Conservation (phyloP, 495 filamentous ascomycete species). For the Bathelium albidoporum region DNA sequence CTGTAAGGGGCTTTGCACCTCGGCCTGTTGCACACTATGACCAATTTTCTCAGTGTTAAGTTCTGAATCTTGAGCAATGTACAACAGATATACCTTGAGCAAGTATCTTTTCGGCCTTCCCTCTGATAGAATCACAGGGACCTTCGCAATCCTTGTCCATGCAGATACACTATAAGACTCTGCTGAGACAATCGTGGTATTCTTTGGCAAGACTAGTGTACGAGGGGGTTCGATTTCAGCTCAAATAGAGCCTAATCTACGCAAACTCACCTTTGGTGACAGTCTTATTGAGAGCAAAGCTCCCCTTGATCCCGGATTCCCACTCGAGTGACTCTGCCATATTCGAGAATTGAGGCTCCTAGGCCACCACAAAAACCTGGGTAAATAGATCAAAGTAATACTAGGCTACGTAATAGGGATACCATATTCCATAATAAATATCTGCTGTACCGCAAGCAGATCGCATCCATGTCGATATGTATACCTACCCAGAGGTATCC, state of each 20-base stretch:
- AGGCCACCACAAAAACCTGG: too few species aligned
- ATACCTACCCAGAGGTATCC: too few species aligned
- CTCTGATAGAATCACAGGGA: slow-evolving; percentile 19
- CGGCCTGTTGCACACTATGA: slow-evolving; percentile 15
- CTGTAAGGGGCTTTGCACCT: slow-evolving; percentile 17
- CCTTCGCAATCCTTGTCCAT: slow-evolving; percentile 25
- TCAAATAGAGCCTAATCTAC: not conserved
- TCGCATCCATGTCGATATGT: too few species aligned
- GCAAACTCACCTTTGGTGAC: slow-evolving; percentile 20
- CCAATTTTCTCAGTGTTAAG: not conserved
- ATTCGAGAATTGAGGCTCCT: too few species aligned
- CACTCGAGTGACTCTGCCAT: slow-evolving; percentile 11
- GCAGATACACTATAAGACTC: slow-evolving; percentile 24
- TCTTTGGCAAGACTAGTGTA: slow-evolving; percentile 23
- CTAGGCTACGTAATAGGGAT: too few species aligned
- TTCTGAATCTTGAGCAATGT: not conserved
- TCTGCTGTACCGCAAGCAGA: too few species aligned
- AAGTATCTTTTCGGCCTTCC: slow-evolving; percentile 28
- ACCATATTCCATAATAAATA: too few species aligned
- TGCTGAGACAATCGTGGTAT: slow-evolving; percentile 19
- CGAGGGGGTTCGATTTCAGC: slow-evolving; percentile 9
- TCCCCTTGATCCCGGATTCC: slow-evolving; percentile 17
- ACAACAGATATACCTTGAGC: slow-evolving; percentile 19
- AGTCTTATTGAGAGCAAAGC: slow-evolving; percentile 26
- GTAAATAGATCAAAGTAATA: too few species aligned